Evolutionary conservation across 2,329 filamentous ascomycete species (phyloP).

Genomic region (Curvularia spicifera): DNA sequence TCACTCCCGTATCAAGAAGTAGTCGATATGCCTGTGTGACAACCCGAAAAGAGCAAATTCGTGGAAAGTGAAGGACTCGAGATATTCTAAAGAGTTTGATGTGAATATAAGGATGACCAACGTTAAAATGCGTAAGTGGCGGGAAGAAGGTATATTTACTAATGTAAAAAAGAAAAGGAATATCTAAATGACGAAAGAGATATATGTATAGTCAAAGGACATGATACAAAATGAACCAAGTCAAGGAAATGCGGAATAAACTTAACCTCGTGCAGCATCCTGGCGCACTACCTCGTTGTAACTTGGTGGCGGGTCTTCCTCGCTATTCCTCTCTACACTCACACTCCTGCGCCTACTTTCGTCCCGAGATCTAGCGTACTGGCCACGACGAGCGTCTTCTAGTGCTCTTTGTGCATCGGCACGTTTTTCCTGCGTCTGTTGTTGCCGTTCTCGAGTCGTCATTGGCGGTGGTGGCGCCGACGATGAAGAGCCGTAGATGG

Average conservation of each 20-base stretch:
- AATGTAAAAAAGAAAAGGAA: neutral
- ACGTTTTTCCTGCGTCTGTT: constrained; percentile 18
- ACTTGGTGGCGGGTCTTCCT: constrained; percentile 24
- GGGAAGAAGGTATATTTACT: neutral
- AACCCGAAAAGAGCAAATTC: neutral
- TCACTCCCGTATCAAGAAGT: neutral
- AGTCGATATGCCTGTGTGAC: neutral
- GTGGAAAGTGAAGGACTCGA: neutral
- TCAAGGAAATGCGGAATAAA: neutral
- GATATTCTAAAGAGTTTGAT: neutral
- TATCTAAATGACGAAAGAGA: neutral
- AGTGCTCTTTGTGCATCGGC: constrained; percentile 17
- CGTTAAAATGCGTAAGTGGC: neutral
- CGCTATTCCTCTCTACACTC: constrained; percentile 18
- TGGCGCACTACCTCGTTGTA: constrained; percentile 22
- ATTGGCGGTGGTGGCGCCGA: constrained; percentile 12
- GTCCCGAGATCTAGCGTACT: constrained; percentile 10
- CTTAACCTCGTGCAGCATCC: constrained; percentile 3
- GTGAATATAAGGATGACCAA: neutral
- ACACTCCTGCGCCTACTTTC: constrained; percentile 19
- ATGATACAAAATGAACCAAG: neutral
- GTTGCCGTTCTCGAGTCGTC: constrained; percentile 10
- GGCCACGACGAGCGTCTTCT: constrained; percentile 15
- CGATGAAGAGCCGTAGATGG: constrained; percentile 21
- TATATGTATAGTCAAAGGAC: neutral